These are phyloP conservation scores for Tephrocybe sp. DNA, from an alignment of 768 basidiomycete species.

Conservation along the genomic window DNA sequence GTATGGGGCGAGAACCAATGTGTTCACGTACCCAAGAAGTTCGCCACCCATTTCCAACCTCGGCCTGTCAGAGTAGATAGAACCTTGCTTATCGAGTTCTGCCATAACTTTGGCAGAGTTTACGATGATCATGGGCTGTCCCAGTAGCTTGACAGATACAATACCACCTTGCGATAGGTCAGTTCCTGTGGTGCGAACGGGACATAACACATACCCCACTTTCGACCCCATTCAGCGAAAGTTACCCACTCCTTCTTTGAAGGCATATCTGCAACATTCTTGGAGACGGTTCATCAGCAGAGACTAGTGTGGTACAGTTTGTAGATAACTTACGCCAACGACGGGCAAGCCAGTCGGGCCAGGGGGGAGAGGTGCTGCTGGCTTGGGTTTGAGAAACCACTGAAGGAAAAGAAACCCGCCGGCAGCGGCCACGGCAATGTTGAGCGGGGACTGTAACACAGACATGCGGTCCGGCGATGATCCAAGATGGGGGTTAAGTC, in stretches of 20 bases:
- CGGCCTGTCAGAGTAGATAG: slow-evolving; percentile 50
- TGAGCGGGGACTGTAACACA: slow-evolving; percentile 4
- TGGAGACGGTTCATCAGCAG: no score
- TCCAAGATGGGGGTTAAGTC: neutral
- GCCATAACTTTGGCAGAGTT: slow-evolving; percentile 44
- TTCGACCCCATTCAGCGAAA: slow-evolving; percentile 51
- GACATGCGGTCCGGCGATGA: slow-evolving; percentile 3
- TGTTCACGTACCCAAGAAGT: slow-evolving; percentile 47
- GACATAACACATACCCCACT: slow-evolving; percentile 41
- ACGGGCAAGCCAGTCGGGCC: slow-evolving; percentile 42
- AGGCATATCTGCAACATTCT: slow-evolving; percentile 53
- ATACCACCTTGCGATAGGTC: slow-evolving; percentile 31
- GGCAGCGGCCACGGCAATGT: slow-evolving; percentile 9
- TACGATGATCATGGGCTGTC: slow-evolving; percentile 47
- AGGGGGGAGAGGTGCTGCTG: slow-evolving; percentile 31
- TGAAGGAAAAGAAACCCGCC: slow-evolving; percentile 16
- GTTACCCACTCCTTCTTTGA: slow-evolving; percentile 43
- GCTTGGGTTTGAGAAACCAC: slow-evolving; percentile 21
- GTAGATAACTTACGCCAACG: slow-evolving; percentile 38
- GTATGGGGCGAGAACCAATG: slow-evolving; percentile 44
- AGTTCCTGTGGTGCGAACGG: neutral
- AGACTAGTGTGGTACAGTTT: no score
- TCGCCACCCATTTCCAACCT: slow-evolving; percentile 51
- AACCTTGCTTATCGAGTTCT: slow-evolving; percentile 46
- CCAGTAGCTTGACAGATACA: slow-evolving; percentile 39